Evolutionary conservation across 83 land plant genomes (phyloP), one percentile per base, ranked within the genome.

Genomic region (Diphasiastrum complanatum): DNA sequence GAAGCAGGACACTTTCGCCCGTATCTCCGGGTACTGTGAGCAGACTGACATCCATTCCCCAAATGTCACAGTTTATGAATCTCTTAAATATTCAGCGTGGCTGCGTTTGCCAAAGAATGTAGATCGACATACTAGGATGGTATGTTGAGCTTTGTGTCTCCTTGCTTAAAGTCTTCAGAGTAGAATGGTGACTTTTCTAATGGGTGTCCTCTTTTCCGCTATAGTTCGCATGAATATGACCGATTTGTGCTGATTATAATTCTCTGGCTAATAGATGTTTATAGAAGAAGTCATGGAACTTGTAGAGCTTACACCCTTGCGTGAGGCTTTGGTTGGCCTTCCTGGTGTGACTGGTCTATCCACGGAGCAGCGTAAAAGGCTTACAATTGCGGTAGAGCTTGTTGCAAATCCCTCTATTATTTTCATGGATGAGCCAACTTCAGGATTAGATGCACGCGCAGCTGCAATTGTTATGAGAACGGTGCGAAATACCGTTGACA

Each of bases 41-140:
- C 69, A 66, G 32, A 60, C 30, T 36, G 69, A 66, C 37, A 66
- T 66, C 48, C 69, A 66, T 45, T 66, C 69, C 4, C 69, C 69
- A 12, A 45, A 66, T 53, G 69, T 66, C 66, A 66, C 69, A 23
- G 47, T 66, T n/a, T n/a, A 60, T 1, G 69, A 66, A 54, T 57
- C 69, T 29, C 49, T 66, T 47, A 66, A 60, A 0, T 66, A 57
- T 14, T 59, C 67, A 0, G 47, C 69, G 12, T 66, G 69, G 69
- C 20, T 66, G 8, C 49, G 69, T 16, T 68, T 66, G 18, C 18
- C 69, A 0, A 33, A 36, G 29, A 68, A 66, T 43, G 28, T 63
- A 31, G 41, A 63, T 33, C 33, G 23, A 0, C 31, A 63, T 4
- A 66, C 45, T 18, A 66, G 53, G 41, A 37, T 66, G 66, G 69